phyloP scores from a whole-genome alignment of 495 filamentous ascomycete genomes.

The Chaetomium cochliodes region DNA sequence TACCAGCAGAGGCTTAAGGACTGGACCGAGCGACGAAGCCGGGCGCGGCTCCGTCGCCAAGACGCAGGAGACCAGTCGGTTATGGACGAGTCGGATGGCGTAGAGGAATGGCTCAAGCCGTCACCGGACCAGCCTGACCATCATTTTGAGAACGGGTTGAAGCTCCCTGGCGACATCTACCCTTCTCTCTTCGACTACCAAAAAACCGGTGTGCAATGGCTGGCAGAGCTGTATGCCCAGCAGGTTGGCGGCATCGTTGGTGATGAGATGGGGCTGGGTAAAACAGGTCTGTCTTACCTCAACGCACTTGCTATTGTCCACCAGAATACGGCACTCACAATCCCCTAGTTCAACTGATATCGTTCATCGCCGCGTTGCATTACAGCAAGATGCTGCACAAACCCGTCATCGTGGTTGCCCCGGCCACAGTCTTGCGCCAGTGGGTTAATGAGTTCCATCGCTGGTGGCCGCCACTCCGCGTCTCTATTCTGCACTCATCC shows the following conservation, averaged over 20 bases:
- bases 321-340: neutral
- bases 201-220: constrained; percentile 91
- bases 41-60: constrained; percentile 55
- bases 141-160: constrained; percentile 68
- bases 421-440: constrained; percentile 90
- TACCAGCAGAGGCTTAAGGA: constrained; percentile 74
- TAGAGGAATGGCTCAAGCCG: constrained; percentile 79
- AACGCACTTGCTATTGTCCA: neutral
- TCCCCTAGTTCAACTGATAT: constrained; percentile 73
- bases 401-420: constrained; percentile 84
- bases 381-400: constrained; percentile 81
- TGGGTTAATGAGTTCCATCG: constrained; percentile 98
- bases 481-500: constrained; percentile 91
- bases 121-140: constrained; percentile 77
- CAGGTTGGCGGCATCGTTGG: constrained; percentile 91
- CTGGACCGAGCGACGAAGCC: constrained; percentile 70
- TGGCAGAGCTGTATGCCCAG: constrained; percentile 89
- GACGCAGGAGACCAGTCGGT: constrained; percentile 35
- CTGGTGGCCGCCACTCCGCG: constrained; percentile 95
- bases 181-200: constrained; percentile 92
- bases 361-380: constrained; percentile 86
- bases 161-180: constrained; percentile 85
- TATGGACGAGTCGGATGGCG: constrained; percentile 40
- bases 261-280: constrained; percentile 97
- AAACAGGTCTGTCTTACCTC: constrained; percentile 54